Evolutionary conservation across 345 rosid genomes (phyloP).

Genomic region (Aquilaria malaccensis): DNA sequence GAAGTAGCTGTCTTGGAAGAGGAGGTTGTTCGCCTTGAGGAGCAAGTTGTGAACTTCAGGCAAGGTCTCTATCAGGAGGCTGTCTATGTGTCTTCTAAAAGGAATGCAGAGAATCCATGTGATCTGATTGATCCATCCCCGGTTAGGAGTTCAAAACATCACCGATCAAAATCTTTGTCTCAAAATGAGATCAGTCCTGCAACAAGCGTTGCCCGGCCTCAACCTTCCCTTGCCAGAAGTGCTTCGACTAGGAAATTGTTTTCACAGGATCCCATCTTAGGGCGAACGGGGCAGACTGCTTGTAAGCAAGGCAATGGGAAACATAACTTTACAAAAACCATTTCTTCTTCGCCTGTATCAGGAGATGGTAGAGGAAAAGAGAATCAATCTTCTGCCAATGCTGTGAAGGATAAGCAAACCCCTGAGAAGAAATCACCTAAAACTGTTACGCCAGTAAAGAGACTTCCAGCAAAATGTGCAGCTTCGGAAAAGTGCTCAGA

Average conservation of each 20-base stretch:
- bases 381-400: conserved; percentile 44
- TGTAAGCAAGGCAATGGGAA: conserved; percentile 35
- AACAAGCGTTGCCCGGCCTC: conserved; percentile 32
- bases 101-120: conserved; percentile 42
- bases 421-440: conserved; percentile 45
- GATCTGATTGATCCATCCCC: conserved; percentile 40
- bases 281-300: conserved; percentile 24
- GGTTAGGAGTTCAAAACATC: conserved; percentile 46
- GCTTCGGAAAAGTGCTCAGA: conserved; percentile 22
- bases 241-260: conserved; percentile 57
- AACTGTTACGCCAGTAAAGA: conserved; percentile 44
- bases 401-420: conserved; percentile 44
- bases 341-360: conserved; percentile 18
- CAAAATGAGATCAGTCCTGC: conserved; percentile 47
- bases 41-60: conserved; percentile 78
- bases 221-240: conserved; percentile 54
- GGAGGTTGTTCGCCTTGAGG: conserved; percentile 93
- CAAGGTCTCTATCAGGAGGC: conserved; percentile 90
- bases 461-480: conserved; percentile 27
- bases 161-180: conserved; percentile 69
- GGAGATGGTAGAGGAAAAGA: conserved; percentile 57
- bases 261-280: conserved; percentile 30
- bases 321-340: conserved; percentile 31
- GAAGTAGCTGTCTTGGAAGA: conserved; percentile 98
- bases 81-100: conserved; percentile 57